These are phyloP conservation scores for Ensete glaucum DNA, from an alignment of 176 grass and related monocot genomes.

Conservation along the genomic window DNA sequence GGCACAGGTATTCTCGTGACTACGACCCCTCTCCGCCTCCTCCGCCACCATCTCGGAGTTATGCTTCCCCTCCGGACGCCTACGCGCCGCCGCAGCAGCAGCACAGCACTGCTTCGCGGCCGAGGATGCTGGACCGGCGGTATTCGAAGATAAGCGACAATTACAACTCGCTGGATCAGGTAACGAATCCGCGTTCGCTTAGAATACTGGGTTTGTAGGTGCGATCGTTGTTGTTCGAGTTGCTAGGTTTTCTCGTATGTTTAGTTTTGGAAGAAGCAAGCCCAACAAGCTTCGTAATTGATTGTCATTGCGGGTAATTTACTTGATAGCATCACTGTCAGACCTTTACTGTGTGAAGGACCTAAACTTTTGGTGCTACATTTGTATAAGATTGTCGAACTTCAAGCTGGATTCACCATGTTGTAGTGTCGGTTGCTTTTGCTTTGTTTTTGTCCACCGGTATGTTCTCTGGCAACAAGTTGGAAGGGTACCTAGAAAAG, in stretches of 20 bases:
- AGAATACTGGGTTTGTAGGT: too few relatives aligned
- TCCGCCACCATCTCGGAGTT: not conserved
- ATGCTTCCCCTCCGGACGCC: not conserved
- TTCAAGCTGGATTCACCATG: not conserved
- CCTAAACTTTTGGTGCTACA: not conserved
- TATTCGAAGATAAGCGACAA: slow-evolving; percentile 28
- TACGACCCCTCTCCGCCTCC: not conserved
- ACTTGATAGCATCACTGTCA: not conserved
- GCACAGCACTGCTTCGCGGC: not conserved
- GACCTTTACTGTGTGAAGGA: not conserved
- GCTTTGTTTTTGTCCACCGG: too few relatives aligned
- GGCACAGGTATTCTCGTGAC: not conserved
- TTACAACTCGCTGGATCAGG: slow-evolving; percentile 13
- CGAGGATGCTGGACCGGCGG: slow-evolving; percentile 18
- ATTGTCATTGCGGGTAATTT: not conserved
- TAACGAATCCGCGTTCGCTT: not conserved
- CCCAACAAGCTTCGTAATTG: too few relatives aligned
- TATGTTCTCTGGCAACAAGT: too few relatives aligned
- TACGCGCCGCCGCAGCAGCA: not conserved
- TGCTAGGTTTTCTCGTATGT: too few relatives aligned
- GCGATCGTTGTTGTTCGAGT: too few relatives aligned
- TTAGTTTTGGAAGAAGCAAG: too few relatives aligned
- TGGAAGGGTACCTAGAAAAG: too few relatives aligned
- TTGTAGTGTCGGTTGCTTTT: not conserved
- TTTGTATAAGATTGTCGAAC: not conserved